Conservation (phyloP, 1,284 basidiomycete species). For the Fereydounia khargensis region DNA sequence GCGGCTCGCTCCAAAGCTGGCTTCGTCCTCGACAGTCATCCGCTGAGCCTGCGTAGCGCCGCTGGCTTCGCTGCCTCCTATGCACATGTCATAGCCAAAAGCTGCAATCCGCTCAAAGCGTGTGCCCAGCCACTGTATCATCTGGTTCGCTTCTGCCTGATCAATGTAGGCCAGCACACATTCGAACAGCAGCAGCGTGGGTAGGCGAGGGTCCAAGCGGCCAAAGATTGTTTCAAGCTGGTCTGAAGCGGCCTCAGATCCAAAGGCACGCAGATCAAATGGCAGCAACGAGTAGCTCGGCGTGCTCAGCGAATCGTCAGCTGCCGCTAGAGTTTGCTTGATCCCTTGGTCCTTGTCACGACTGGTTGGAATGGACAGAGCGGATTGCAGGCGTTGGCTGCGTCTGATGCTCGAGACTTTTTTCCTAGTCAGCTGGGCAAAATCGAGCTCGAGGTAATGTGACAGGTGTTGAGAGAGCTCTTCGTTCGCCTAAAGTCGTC, state of each 20-base stretch:
- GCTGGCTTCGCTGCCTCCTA: slow-evolving; percentile 29
- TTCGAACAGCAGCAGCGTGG: slow-evolving; percentile 53
- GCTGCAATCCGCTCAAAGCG: slow-evolving; percentile 10
- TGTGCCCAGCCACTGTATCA: slow-evolving; percentile 20
- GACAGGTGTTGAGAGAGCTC: slow-evolving; percentile 34
- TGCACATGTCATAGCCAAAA: slow-evolving; percentile 51
- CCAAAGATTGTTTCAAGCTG: not conserved
- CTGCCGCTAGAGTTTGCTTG: too few species aligned
- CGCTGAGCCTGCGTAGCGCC: not conserved
- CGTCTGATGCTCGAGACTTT: slow-evolving; percentile 81
- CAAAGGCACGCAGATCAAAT: slow-evolving; percentile 2
- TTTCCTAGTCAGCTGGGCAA: slow-evolving; percentile 74
- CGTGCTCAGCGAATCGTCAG: not conserved
- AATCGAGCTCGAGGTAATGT: slow-evolving; percentile 84
- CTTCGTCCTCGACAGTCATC: too few species aligned
- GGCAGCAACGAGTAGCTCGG: not conserved
- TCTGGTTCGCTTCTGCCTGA: slow-evolving; percentile 17
- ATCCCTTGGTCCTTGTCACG: too few species aligned
- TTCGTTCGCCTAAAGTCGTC: too few species aligned
- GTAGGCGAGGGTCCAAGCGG: slow-evolving; percentile 13
- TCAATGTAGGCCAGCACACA: slow-evolving; percentile 53
- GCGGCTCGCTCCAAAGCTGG: slow-evolving; percentile 9
- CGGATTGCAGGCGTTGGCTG: slow-evolving; percentile 64
- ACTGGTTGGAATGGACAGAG: too few species aligned
- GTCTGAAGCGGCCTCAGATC: not conserved